A percentile compares a stretch with the other conserved stretches of the same genome.
These are phyloP conservation scores for Diaporthe australafricana DNA, from an alignment of 2,329 filamentous ascomycete species.

Conservation along the genomic window DNA sequence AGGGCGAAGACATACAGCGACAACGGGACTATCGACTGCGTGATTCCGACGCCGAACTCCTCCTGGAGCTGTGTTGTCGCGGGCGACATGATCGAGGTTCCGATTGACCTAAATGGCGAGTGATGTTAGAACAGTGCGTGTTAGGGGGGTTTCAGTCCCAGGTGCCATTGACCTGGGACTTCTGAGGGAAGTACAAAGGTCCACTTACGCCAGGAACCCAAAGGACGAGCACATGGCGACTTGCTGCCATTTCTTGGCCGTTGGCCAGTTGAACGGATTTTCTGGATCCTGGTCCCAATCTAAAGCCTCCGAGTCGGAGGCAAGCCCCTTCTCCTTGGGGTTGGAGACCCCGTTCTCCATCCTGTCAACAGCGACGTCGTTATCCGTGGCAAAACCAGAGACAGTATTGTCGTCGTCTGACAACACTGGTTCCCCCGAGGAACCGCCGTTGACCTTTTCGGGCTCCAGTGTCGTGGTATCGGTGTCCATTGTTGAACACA, in stretches of 20 bases:
- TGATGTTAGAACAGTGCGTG: not conserved
- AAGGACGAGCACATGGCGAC: constrained; percentile 52
- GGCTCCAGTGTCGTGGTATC: not conserved
- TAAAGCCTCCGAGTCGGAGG: constrained; percentile 26
- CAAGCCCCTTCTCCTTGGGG: not conserved
- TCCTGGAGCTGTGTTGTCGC: constrained; percentile 57
- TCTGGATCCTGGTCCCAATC: constrained; percentile 53
- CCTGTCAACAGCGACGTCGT: not conserved
- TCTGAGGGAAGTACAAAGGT: not conserved
- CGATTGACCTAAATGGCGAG: constrained; percentile 58
- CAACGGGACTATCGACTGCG: constrained; percentile 68
- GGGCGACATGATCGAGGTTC: constrained; percentile 65
- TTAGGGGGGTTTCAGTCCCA: not conserved
- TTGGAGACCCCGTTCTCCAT: not conserved
- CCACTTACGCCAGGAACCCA: constrained; percentile 55
- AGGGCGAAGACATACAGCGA: constrained; percentile 71
- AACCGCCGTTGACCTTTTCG: not conserved
- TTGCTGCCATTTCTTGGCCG: constrained; percentile 53
- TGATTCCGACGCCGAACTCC: constrained; percentile 66
- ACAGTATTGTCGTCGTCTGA: constrained; percentile 4
- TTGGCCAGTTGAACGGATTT: constrained; percentile 66
- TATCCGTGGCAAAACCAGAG: not conserved
- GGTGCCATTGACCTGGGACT: no score
- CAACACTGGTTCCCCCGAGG: not conserved
- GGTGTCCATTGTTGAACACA: not conserved